Percentiles rank a stretch among this genome's conserved stretches.
Evolutionary conservation across 495 filamentous ascomycete genomes (phyloP).

Genomic region (Hypoxylon perforatum): DNA sequence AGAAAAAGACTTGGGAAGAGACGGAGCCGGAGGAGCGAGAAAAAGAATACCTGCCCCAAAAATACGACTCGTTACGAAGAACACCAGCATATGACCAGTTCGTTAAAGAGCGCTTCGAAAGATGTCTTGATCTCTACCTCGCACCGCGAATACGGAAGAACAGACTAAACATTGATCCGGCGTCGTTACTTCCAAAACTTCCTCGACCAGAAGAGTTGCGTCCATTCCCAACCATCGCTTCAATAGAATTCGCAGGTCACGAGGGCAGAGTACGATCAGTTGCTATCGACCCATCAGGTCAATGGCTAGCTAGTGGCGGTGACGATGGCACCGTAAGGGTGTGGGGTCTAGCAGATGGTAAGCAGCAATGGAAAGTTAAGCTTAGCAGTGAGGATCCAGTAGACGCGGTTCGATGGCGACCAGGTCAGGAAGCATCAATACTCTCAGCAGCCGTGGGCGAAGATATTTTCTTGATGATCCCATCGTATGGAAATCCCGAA

Average conservation of each 20-base stretch:
- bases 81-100: constrained; percentile 93
- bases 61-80: constrained; percentile 83
- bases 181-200: constrained; percentile 91
- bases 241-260: constrained; percentile 86
- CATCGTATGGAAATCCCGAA: constrained; percentile 74
- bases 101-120: constrained; percentile 94
- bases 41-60: constrained; percentile 85
- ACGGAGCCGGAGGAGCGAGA: constrained; percentile 90
- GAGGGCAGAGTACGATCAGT: constrained; percentile 88
- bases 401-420: constrained; percentile 90
- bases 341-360: constrained; percentile 89
- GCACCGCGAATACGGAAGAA: constrained; percentile 91
- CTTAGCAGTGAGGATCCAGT: constrained; percentile 84
- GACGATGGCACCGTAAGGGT: constrained; percentile 93
- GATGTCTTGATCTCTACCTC: constrained; percentile 94
- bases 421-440: constrained; percentile 80
- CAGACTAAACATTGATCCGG: constrained; percentile 95
- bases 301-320: constrained; percentile 88
- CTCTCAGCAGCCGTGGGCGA: constrained; percentile 87
- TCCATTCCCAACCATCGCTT: constrained; percentile 90
- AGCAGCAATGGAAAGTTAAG: constrained; percentile 86
- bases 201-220: constrained; percentile 93
- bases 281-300: constrained; percentile 78
- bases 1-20: constrained; percentile 89
- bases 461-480: constrained; percentile 83